Percentiles rank a stretch among this genome's conserved stretches.
These are phyloP conservation scores for Talaromyces sp. DNA, from an alignment of 2,329 filamentous ascomycete species.

Conservation along the genomic window DNA sequence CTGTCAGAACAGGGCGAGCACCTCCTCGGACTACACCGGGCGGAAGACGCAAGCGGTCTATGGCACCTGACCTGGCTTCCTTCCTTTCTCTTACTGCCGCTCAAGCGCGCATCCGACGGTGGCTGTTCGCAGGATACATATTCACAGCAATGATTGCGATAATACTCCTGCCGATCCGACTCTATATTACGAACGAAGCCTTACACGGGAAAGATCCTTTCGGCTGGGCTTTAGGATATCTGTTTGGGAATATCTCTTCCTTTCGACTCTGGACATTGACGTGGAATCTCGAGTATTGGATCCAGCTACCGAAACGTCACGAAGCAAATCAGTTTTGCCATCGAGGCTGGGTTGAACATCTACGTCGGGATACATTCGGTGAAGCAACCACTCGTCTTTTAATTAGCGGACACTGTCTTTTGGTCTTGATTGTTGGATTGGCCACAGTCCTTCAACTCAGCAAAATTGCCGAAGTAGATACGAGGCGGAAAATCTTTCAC, in stretches of 20 bases:
- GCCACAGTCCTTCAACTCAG: constrained; percentile 71
- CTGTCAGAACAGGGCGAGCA: constrained; percentile 23
- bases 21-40: constrained; percentile 52
- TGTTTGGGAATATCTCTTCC: constrained; percentile 72
- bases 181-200: constrained; percentile 64
- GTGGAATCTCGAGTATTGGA: constrained; percentile 69
- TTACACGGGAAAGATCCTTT: constrained; percentile 74
- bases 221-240: constrained; percentile 87
- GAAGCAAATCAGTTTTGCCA: constrained; percentile 39
- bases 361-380: constrained; percentile 65
- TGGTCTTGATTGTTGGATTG: constrained; percentile 68
- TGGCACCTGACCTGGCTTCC: constrained; percentile 63
- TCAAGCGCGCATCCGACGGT: constrained; percentile 74
- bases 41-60: constrained; percentile 63
- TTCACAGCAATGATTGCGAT: constrained; percentile 66
- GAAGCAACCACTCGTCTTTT: constrained; percentile 77
- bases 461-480: constrained; percentile 83
- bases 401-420: constrained; percentile 69
- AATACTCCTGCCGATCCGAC: constrained; percentile 68
- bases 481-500: constrained; percentile 93
- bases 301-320: constrained; percentile 59
- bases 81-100: constrained; percentile 76
- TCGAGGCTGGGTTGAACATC: constrained; percentile 61
- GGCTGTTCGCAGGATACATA: constrained; percentile 76
- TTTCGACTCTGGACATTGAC: constrained; percentile 70